Base-by-base conservation (phyloP, 495 filamentous ascomycete genomes). In the Xylaria nigripes region DNA sequence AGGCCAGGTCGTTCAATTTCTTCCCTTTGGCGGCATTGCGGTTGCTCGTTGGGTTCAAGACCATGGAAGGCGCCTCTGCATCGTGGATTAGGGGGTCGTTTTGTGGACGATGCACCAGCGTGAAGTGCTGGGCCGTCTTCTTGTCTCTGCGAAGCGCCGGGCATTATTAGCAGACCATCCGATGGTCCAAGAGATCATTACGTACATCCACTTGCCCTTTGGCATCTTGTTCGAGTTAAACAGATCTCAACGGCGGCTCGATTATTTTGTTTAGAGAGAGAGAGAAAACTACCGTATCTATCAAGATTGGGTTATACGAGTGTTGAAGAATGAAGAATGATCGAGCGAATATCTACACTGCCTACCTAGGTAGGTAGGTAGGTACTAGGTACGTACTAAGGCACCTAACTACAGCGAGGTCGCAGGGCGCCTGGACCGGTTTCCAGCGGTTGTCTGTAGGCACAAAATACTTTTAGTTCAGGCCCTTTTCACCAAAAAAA, bases 71-170 rank as follows among this genome's bases (percentile, higher is more conserved):
- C 47, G 89, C 89, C 48, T 81, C 74, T 52, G 81, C 76, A 70
- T 97, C 89, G 76, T 96, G 84, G 65, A 97, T 95, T 56, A 88
- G 78, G 29, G 94, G 94, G 69, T 99, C 94, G 80, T 95, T 86
- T 78, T 97, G 94, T 5, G 92, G 86, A 59, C 94, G 90, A 73
- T 96, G 85, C 60, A 96, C 91, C 65, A 99, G 85, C 57, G 84
- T 83, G 76, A 92, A 99, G 69, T 86, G 92, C 58, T 83, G 86
- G 59, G 94, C 90, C 34, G 78, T 88, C 70, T 94, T 94, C 78
- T 96, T 97, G 75, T 98, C 86, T 63, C 91, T 96, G 60, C 15
- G 27, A 54, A 27, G 25, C 13, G 54, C 36, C 45, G 25, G 46
- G 49, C 27, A 61, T 54, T 27, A 51, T 63, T 19, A 54, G 49